Base-by-base conservation (phyloP, 2,329 filamentous ascomycete genomes). In the Penicillium sp. region DNA sequence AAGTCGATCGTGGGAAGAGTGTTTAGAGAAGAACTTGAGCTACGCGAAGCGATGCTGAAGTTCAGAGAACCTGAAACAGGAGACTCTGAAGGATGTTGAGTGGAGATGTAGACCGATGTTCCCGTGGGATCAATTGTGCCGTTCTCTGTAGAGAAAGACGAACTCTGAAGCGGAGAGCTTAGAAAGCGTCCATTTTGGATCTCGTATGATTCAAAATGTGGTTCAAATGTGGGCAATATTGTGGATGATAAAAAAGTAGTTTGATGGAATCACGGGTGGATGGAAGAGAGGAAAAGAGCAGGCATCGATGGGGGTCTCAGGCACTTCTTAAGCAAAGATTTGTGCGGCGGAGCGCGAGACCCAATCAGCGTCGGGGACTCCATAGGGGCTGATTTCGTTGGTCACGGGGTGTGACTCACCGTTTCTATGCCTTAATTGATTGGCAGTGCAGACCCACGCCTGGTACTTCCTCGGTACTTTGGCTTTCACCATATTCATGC, bases 51-150 rank as follows among this genome's bases (percentile, higher is more conserved):
- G 66, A 57, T 63, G 66, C 67, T 63, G 29, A 64, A 68, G 68
- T 71, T 72, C 71, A 73, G 69, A 73, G 70, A 56, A 67, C 66
- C 70, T 66, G 57, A 52, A 51, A 61, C 47, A 69, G 69, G 67
- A 71, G 65, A 61, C 69, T 72, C 69, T 72, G 70, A 68, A 61
- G 60, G 47, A 47, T 44, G 47, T 46, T 46, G 60, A 63, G 65
- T 60, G 54, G 62, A 57, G 60, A 60, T 49, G 52, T 35, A 57
- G 57, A 49, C 56, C 46, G 56, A 54, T 52, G 47, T 57, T 62
- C 57, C 60, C 53, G 51, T 50, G 57, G 66, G 60, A 68, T 62
- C 57, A 66, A 73, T 72, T 45, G 52, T 73, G 69, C 67, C 69
- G 64, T 63, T 64, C 62, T 65, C 63, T 47, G 46, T 49, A 35